Conservation (phyloP, 1,139 yeast species). For the Diutina siamensis region DNA sequence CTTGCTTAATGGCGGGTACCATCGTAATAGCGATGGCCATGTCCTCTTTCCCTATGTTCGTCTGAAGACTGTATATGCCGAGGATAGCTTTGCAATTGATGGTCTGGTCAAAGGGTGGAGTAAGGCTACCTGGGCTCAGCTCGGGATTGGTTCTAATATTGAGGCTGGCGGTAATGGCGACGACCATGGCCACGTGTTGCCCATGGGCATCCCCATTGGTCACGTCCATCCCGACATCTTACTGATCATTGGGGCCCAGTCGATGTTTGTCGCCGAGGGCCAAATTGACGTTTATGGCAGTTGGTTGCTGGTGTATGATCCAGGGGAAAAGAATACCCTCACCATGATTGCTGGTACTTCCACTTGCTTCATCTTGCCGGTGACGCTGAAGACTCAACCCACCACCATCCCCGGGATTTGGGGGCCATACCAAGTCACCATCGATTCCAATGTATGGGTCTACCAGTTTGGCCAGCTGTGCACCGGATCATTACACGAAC, state of each 20-base stretch:
- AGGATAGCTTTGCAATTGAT: background rate
- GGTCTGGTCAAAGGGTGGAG: constrained; percentile 2
- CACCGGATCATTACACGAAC: background rate
- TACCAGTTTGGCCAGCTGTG: constrained; percentile 2
- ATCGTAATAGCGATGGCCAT: background rate
- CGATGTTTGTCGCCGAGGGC: background rate
- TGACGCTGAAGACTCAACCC: background rate
- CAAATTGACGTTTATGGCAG: background rate
- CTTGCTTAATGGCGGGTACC: background rate
- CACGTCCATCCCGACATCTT: background rate
- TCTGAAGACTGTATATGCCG: background rate
- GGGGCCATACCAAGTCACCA: background rate
- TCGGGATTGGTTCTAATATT: background rate
- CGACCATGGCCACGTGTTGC: background rate
- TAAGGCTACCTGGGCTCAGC: background rate
- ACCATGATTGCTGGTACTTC: background rate
- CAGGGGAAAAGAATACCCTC: background rate
- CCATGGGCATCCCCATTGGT: background rate
- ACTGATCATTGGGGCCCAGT: background rate
- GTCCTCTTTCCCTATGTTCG: background rate
- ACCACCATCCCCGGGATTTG: constrained; percentile 1
- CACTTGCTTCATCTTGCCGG: background rate
- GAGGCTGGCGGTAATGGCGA: background rate
- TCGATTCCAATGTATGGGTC: background rate
- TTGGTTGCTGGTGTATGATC: background rate